Evolutionary conservation across 1,284 basidiomycete species (phyloP).

Genomic region (Agaricales sp.): DNA sequence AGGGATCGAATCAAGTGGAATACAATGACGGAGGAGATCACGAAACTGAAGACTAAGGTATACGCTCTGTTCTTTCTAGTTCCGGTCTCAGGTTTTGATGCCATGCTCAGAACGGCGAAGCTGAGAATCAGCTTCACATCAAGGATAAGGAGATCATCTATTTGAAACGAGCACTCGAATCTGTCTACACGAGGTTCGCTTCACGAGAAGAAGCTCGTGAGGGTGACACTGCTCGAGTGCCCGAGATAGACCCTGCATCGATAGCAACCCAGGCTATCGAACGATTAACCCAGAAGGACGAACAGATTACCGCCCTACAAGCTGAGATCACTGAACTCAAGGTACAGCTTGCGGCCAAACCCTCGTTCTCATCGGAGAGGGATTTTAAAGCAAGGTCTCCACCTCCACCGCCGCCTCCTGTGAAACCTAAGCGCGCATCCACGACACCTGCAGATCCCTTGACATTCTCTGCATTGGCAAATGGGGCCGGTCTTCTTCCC

Average conservation of each 20-base stretch:
- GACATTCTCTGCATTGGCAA: neutral
- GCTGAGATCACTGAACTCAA: slow-evolving; percentile 27
- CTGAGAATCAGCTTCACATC: slow-evolving; percentile 36
- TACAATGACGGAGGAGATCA: slow-evolving; percentile 67
- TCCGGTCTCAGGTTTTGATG: slow-evolving; percentile 4
- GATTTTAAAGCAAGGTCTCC: slow-evolving; percentile 61
- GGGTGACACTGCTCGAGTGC: slow-evolving; percentile 24
- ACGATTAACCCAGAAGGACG: slow-evolving; percentile 60
- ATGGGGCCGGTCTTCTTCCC: slow-evolving; percentile 3
- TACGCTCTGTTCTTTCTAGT: slow-evolving; percentile 7
- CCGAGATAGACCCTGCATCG: slow-evolving; percentile 56
- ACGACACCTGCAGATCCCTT: slow-evolving; percentile 7
- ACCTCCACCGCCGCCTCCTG: slow-evolving; percentile 50
- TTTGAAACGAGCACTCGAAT: slow-evolving; percentile 76
- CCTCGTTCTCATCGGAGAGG: slow-evolving; percentile 43
- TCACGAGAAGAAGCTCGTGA: slow-evolving; percentile 37
- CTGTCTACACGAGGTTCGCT: slow-evolving; percentile 71
- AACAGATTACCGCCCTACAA: slow-evolving; percentile 49
- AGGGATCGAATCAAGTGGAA: slow-evolving; percentile 70
- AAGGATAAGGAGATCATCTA: slow-evolving; percentile 70
- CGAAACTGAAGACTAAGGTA: slow-evolving; percentile 62
- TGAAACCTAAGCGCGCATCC: slow-evolving; percentile 19
- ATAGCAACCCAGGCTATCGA: slow-evolving; percentile 68
- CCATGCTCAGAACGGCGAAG: slow-evolving; percentile 37
- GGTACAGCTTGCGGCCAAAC: slow-evolving; percentile 37